Conservation (phyloP, 2,329 filamentous ascomycete species). For the Botrytis hyacinthi region DNA sequence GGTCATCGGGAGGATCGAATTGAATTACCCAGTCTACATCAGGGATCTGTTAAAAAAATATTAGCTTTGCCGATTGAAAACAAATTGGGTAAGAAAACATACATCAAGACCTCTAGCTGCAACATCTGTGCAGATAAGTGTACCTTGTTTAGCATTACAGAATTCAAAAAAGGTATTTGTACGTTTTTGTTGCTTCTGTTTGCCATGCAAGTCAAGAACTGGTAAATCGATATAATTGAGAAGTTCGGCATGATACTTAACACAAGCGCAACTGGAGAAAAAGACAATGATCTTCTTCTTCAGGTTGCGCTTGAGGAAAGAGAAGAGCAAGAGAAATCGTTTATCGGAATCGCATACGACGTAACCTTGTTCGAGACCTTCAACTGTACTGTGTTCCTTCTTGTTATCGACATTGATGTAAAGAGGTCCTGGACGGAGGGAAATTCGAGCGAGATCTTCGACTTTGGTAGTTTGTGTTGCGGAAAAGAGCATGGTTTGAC, state of each 20-base stretch:
- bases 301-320: conserved; percentile 85
- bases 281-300: conserved; percentile 96
- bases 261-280: conserved; percentile 86
- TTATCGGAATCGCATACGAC: conserved; percentile 91
- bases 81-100: conserved; percentile 38
- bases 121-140: conserved; percentile 93
- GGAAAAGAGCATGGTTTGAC: conserved; percentile 98
- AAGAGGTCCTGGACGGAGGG: conserved; percentile 81
- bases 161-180: conserved; percentile 99
- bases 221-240: conserved; percentile 97
- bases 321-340: conserved; percentile 90
- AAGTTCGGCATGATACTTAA: conserved; percentile 93
- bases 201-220: conserved; percentile 82
- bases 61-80: conserved; percentile 1
- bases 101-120: conserved; percentile 90
- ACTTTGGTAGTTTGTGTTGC: conserved; percentile 98
- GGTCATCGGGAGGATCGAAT: conserved; percentile 91
- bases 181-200: conserved; percentile 98
- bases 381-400: conserved; percentile 87
- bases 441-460: conserved; percentile 93
- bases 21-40: conserved; percentile 96
- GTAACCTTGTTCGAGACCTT: conserved; percentile 93
- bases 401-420: conserved; percentile 96
- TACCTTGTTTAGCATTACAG: conserved; percentile 78
- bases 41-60: conserved; percentile 60